Percentiles rank a stretch among this genome's conserved stretches.
phyloP scores from a whole-genome alignment of 768 basidiomycete species.

The Boletus sp. region DNA sequence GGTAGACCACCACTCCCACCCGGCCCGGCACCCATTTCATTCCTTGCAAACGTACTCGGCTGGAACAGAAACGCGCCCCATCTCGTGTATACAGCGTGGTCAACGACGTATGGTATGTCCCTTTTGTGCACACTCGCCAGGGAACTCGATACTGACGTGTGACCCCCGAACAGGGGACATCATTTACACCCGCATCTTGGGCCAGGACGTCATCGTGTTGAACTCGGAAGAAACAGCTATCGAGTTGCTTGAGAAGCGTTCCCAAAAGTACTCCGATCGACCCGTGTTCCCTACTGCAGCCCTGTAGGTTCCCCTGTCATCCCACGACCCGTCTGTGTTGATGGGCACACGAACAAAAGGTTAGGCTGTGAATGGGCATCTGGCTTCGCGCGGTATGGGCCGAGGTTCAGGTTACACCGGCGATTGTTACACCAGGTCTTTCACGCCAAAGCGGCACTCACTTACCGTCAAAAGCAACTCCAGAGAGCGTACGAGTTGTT shows the following conservation, averaged over 20 bases:
- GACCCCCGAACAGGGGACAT: neutral
- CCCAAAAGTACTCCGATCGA: conserved; percentile 45
- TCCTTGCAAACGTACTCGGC: conserved; percentile 15
- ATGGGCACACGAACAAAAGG: neutral
- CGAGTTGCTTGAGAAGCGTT: conserved; percentile 51
- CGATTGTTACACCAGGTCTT: conserved; percentile 19
- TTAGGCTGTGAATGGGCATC: conserved; percentile 20
- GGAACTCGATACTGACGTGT: neutral
- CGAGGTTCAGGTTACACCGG: conserved; percentile 22
- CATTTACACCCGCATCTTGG: conserved; percentile 29
- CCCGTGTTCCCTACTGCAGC: neutral
- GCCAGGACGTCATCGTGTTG: conserved; percentile 47
- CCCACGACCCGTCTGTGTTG: neutral
- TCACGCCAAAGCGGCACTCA: conserved; percentile 5
- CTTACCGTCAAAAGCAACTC: conserved; percentile 16
- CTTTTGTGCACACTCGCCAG: neutral
- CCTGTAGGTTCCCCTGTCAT: neutral
- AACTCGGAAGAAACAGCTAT: conserved; percentile 44
- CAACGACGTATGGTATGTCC: conserved; percentile 17
- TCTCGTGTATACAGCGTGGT: conserved; percentile 19
- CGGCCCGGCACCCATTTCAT: conserved; percentile 13
- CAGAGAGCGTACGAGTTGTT: conserved; percentile 11
- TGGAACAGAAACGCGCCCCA: conserved; percentile 5
- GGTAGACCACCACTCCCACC: conserved; percentile 19
- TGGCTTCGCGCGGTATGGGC: conserved; percentile 18